These are phyloP conservation scores for Pseudocercospora fuligena DNA, from an alignment of 2,329 filamentous ascomycete species.

Conservation along the genomic window DNA sequence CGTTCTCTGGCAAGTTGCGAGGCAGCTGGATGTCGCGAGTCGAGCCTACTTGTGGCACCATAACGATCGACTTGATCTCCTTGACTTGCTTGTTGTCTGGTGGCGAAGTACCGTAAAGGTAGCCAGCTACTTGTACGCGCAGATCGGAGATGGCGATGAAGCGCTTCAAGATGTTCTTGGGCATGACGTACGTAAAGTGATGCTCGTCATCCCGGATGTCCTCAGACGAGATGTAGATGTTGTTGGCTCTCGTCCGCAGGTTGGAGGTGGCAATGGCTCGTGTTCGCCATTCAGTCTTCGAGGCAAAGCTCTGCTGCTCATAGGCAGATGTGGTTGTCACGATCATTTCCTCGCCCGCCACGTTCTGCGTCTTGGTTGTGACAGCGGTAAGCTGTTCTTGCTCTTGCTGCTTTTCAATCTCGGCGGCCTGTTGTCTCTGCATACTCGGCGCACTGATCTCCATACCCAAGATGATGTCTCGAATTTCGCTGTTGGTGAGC, in stretches of 20 bases:
- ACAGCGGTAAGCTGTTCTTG: conserved; percentile 95
- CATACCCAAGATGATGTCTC: conserved; percentile 99
- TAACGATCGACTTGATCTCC: conserved; percentile 94
- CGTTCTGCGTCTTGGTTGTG: conserved; percentile 97
- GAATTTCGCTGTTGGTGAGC: conserved; percentile 93
- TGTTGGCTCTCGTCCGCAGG: conserved; percentile 89
- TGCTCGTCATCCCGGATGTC: conserved; percentile 91
- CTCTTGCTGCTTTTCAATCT: conserved; percentile 98
- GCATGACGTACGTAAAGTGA: conserved; percentile 94
- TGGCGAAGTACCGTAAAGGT: conserved; percentile 90
- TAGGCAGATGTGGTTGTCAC: conserved; percentile 98
- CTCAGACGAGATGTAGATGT: conserved; percentile 97
- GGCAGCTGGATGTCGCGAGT: conserved; percentile 90
- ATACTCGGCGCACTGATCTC: conserved; percentile 97
- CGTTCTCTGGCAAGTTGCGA: conserved; percentile 87
- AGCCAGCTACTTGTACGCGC: conserved; percentile 93
- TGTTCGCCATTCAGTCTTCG: conserved; percentile 98
- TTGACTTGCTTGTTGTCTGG: conserved; percentile 96
- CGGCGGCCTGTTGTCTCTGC: conserved; percentile 96
- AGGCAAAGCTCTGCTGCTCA: conserved; percentile 96
- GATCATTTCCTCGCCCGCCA: conserved; percentile 95
- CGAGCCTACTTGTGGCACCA: conserved; percentile 95
- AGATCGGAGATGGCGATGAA: conserved; percentile 98
- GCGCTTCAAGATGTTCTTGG: conserved; percentile 96
- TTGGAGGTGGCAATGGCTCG: conserved; percentile 93